phyloP scores from a whole-genome alignment of 169 alveolate species.

The Cryptosporidium meleagridis region DNA sequence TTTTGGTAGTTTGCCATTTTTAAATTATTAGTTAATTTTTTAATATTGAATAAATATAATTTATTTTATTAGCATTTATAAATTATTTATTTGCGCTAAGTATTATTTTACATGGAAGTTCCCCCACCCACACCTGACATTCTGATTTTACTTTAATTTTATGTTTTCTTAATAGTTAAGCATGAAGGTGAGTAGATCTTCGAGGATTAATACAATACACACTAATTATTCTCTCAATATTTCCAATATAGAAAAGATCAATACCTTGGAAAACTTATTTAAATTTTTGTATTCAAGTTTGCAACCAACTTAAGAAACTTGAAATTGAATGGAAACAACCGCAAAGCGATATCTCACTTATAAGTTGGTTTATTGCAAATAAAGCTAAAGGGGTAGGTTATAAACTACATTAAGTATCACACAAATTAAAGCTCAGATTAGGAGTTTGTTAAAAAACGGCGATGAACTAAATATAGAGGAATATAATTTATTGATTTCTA shows the following conservation, averaged over 20 bases:
- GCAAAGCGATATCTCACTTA: slow-evolving; percentile 58
- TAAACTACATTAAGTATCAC: not conserved
- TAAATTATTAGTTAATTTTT: no score
- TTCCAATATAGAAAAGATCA: slow-evolving; percentile 15
- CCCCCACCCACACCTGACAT: slow-evolving; percentile 12
- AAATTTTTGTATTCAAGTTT: slow-evolving; percentile 33
- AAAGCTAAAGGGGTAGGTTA: not conserved
- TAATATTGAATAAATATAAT: not conserved
- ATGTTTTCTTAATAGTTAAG: not conserved
- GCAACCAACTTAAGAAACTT: slow-evolving; percentile 27
- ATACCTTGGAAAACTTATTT: slow-evolving; percentile 32
- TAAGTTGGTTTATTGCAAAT: slow-evolving; percentile 32
- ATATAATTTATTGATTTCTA: slow-evolving; percentile 18
- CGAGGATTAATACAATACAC: not conserved
- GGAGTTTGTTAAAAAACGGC: not conserved
- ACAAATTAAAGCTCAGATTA: not conserved
- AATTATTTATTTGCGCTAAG: not conserved
- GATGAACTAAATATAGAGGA: slow-evolving; percentile 22
- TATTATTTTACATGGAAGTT: not conserved
- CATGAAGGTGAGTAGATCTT: not conserved
- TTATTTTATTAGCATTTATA: no score
- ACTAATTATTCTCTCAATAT: not conserved
- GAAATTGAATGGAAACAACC: slow-evolving; percentile 64
- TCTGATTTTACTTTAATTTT: not conserved
- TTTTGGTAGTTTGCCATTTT: not conserved